These are phyloP conservation scores for Rhodofomes roseus DNA, from an alignment of 1,284 basidiomycete species.

Conservation along the genomic window DNA sequence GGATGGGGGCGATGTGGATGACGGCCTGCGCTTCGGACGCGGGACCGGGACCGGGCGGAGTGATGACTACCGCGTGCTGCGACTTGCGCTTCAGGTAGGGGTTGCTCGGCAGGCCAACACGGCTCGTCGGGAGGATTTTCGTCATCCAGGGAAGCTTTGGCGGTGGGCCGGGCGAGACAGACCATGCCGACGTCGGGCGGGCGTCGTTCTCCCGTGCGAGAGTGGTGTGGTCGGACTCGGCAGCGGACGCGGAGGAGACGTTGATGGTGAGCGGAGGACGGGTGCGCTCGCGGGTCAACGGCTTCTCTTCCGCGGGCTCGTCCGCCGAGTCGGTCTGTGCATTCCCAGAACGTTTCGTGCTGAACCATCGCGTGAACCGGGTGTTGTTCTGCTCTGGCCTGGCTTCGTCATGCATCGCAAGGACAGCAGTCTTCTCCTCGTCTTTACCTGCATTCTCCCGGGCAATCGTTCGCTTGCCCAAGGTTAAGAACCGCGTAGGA, in stretches of 20 bases:
- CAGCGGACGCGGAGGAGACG: constrained; percentile 31
- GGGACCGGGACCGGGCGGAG: constrained; percentile 15
- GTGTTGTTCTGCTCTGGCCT: neutral
- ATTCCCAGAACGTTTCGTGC: constrained; percentile 2
- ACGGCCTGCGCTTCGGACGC: constrained; percentile 18
- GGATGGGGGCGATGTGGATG: constrained; percentile 37
- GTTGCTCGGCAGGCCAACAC: constrained; percentile 10
- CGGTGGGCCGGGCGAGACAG: constrained; percentile 34
- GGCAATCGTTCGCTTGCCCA: constrained; percentile 37
- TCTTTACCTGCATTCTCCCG: constrained; percentile 28
- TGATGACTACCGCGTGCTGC: constrained; percentile 31
- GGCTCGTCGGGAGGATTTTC: constrained; percentile 25
- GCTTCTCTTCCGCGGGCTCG: neutral
- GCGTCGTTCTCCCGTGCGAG: constrained; percentile 14
- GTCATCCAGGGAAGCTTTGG: constrained; percentile 36
- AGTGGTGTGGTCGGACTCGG: neutral
- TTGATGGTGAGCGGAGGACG: constrained; percentile 43
- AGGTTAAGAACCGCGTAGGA: constrained; percentile 39
- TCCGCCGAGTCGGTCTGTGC: constrained; percentile 5
- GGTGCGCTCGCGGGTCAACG: constrained; percentile 9
- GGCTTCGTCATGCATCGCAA: neutral
- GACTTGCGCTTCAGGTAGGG: constrained; percentile 23
- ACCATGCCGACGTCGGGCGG: constrained; percentile 35
- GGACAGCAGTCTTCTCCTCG: constrained; percentile 15
- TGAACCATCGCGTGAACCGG: neutral